These are phyloP conservation scores for Lippia alba DNA, from an alignment of 305 asterid species.

Conservation along the genomic window DNA sequence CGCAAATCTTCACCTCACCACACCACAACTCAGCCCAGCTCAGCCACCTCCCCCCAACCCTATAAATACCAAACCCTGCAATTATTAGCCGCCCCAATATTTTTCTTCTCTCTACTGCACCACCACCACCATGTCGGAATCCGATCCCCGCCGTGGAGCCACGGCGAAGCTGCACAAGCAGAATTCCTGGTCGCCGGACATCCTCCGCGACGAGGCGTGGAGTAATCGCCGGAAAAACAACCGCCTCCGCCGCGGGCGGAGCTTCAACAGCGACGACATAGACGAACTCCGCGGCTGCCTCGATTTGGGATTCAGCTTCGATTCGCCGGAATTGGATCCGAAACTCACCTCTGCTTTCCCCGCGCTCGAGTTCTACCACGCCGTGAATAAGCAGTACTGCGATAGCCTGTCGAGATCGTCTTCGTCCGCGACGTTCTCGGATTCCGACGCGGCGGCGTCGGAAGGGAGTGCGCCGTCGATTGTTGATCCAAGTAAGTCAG, in stretches of 20 bases:
- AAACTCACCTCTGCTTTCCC: conserved; percentile 53
- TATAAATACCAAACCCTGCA: conserved; percentile 21
- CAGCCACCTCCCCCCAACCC: conserved; percentile 19
- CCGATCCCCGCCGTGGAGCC: conserved; percentile 43
- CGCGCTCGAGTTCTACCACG: conserved; percentile 51
- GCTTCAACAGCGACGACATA: conserved; percentile 60
- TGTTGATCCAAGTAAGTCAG: conserved; percentile 58
- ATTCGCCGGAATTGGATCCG: conserved; percentile 56
- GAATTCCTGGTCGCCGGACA: conserved; percentile 61
- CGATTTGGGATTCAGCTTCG: conserved; percentile 58
- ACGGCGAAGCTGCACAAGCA: conserved; percentile 49
- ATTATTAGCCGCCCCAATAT: conserved; percentile 32
- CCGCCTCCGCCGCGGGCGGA: conserved; percentile 45
- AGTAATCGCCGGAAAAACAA: conserved; percentile 36
- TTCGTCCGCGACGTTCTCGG: conserved; percentile 53
- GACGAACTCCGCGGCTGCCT: conserved; percentile 66
- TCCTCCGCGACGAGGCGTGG: conserved; percentile 64
- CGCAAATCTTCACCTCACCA: conserved; percentile 20
- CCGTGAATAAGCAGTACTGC: conserved; percentile 48
- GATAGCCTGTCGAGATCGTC: conserved; percentile 45
- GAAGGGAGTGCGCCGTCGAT: conserved; percentile 40
- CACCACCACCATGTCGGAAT: conserved; percentile 48
- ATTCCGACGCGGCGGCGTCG: conserved; percentile 38
- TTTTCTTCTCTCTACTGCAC: neutral
- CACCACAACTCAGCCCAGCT: conserved; percentile 26